Evolutionary conservation across 345 rosid genomes (phyloP).

Genomic region (Citrus medica): DNA sequence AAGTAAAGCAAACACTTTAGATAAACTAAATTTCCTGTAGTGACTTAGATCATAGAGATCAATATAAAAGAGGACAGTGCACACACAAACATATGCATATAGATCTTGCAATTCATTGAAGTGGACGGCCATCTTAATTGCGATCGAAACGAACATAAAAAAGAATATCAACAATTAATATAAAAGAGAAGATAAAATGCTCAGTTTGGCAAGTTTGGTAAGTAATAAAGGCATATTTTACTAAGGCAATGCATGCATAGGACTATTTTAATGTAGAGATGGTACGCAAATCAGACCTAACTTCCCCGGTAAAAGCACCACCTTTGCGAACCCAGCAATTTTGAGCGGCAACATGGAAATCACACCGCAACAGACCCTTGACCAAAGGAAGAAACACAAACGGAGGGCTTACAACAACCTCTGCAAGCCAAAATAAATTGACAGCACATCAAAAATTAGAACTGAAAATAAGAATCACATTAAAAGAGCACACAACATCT

Average conservation of each 20-base stretch:
- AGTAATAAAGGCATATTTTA: neutral
- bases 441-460: neutral
- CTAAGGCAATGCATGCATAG: neutral
- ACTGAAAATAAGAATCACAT: neutral
- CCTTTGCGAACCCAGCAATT: slow-evolving; percentile 75
- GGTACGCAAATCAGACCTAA: slow-evolving; percentile 37
- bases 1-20: neutral
- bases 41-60: neutral
- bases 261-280: neutral
- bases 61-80: neutral
- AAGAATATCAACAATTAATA: neutral
- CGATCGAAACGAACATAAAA: neutral
- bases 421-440: slow-evolving; percentile 27
- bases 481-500: neutral
- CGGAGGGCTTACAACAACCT: slow-evolving; percentile 78
- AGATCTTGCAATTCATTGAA: neutral
- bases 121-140: neutral
- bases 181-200: neutral
- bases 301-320: slow-evolving; percentile 69
- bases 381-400: slow-evolving; percentile 56
- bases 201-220: neutral
- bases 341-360: slow-evolving; percentile 65
- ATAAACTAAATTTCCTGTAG: neutral
- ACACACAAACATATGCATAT: neutral
- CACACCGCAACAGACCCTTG: slow-evolving; percentile 42